Conservation (phyloP, 1,139 yeast genomes). For the Meyerozyma sp. region DNA sequence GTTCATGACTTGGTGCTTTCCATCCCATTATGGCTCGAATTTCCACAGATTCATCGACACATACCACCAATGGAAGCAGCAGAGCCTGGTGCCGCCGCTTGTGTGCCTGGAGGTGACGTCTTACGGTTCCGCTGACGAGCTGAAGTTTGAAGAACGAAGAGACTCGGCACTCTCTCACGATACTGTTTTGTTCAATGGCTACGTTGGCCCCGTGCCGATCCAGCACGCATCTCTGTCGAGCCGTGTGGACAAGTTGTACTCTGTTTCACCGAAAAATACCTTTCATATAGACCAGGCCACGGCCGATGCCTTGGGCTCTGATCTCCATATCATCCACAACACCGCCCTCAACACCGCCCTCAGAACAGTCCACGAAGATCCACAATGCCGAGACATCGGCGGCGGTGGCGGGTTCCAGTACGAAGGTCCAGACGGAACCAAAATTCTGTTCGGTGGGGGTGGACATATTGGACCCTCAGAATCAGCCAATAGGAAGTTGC, state of each 20-base stretch:
- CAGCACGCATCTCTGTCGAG: background rate
- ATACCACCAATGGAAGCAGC: background rate
- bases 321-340: background rate
- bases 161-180: background rate
- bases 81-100: background rate
- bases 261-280: conserved; percentile 1
- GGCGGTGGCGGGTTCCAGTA: background rate
- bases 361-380: background rate
- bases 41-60: background rate
- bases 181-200: background rate
- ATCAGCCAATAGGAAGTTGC: background rate
- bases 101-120: background rate
- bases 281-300: background rate
- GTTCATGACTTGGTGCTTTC: background rate
- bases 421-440: background rate
- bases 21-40: background rate
- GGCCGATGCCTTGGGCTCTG: background rate
- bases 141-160: background rate
- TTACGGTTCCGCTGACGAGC: background rate
- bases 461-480: conserved; percentile 2
- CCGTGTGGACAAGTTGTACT: background rate
- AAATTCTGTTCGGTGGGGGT: background rate
- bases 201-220: background rate
- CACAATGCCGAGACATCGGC: background rate
- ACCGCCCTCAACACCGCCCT: background rate